Evolutionary conservation across 2,329 filamentous ascomycete genomes (phyloP).

Genomic region (Geosmithia putterillii): DNA sequence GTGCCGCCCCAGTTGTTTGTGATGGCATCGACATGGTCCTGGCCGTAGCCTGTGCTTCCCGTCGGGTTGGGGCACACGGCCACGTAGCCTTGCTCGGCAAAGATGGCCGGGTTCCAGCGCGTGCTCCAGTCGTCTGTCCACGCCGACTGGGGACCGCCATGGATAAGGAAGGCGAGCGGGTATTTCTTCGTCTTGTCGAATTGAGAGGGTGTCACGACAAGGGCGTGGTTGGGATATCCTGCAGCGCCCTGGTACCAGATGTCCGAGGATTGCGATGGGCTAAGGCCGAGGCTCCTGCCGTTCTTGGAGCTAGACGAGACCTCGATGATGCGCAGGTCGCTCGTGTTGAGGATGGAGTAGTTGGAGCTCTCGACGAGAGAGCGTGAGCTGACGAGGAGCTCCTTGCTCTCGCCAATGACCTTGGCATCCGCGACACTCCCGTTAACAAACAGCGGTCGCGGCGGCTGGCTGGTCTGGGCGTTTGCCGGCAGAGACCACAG

Average conservation of each 20-base stretch:
- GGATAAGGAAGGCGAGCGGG: slow-evolving; percentile 67
- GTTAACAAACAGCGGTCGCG: slow-evolving; percentile 34
- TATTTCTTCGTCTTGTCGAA: slow-evolving; percentile 64
- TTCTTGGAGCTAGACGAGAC: slow-evolving; percentile 54
- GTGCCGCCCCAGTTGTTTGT: slow-evolving; percentile 70
- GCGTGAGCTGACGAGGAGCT: slow-evolving; percentile 52
- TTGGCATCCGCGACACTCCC: slow-evolving; percentile 43
- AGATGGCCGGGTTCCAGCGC: slow-evolving; percentile 77
- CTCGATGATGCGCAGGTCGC: slow-evolving; percentile 19
- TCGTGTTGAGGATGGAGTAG: slow-evolving; percentile 47
- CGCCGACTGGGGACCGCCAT: slow-evolving; percentile 70
- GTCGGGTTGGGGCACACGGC: slow-evolving; percentile 75
- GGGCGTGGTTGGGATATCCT: slow-evolving; percentile 55
- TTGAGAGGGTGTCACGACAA: slow-evolving; percentile 50
- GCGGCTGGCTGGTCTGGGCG: slow-evolving; percentile 34
- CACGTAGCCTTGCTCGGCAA: slow-evolving; percentile 79
- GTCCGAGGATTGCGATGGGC: slow-evolving; percentile 48
- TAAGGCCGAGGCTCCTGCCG: slow-evolving; percentile 56
- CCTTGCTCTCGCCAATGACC: slow-evolving; percentile 31
- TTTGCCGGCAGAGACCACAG: slow-evolving; percentile 51
- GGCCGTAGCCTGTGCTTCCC: slow-evolving; percentile 72
- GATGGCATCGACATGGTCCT: slow-evolving; percentile 66
- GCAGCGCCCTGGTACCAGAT: slow-evolving; percentile 58
- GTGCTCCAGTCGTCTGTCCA: slow-evolving; percentile 70
- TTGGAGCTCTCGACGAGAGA: slow-evolving; percentile 62